These are phyloP conservation scores for Mangifera indica DNA, from an alignment of 345 rosid species.

Conservation along the genomic window DNA sequence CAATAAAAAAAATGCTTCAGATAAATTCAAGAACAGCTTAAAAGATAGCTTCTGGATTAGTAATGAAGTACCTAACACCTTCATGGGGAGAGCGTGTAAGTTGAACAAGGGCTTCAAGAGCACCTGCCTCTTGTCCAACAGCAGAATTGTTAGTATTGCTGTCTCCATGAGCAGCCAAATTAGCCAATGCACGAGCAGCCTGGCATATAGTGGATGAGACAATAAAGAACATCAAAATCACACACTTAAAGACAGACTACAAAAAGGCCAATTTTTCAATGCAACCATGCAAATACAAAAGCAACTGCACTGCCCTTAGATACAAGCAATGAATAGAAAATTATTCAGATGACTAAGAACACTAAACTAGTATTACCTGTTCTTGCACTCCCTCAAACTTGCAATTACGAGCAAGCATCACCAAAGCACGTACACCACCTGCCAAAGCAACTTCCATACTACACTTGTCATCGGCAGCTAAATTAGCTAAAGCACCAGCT, in stretches of 20 bases:
- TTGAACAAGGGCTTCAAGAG: conserved; percentile 88
- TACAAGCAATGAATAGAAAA: background rate
- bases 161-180: conserved; percentile 96
- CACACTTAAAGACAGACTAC: background rate
- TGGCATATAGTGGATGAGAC: conserved; percentile 18
- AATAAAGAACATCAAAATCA: conserved; percentile 11
- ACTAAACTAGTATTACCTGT: conserved; percentile 44
- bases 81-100: conserved; percentile 79
- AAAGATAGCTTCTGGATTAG: background rate
- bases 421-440: conserved; percentile 79
- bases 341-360: background rate
- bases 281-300: background rate
- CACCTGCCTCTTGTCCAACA: conserved; percentile 95
- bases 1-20: background rate
- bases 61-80: conserved; percentile 69
- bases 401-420: conserved; percentile 81
- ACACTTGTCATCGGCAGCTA: conserved; percentile 86
- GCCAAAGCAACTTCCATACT: conserved; percentile 72
- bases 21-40: background rate
- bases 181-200: conserved; percentile 98
- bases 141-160: conserved; percentile 88
- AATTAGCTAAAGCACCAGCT: conserved; percentile 84
- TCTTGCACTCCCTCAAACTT: conserved; percentile 82
- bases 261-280: background rate
- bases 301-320: background rate